These are phyloP conservation scores for Fusarium clavum DNA, from an alignment of 2,329 filamentous ascomycete genomes.

Conservation along the genomic window DNA sequence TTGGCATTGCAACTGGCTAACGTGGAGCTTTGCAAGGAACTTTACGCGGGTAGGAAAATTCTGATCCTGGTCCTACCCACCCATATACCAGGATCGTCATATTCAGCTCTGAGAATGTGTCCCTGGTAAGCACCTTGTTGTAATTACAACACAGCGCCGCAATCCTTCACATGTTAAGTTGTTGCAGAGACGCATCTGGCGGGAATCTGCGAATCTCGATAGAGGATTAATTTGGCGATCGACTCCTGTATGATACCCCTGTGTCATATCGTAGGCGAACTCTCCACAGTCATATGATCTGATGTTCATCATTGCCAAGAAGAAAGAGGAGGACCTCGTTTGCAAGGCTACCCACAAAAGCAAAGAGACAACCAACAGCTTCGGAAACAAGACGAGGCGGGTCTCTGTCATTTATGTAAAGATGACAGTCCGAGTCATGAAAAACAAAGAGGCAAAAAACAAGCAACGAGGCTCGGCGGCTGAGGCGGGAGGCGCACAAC, in stretches of 20 bases:
- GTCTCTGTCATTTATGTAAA: background rate
- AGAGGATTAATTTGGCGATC: background rate
- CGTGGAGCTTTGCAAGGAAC: background rate
- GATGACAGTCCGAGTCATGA: background rate
- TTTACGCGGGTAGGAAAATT: background rate
- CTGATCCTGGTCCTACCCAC: slow-evolving; percentile 9
- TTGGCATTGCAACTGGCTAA: background rate
- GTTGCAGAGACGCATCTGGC: background rate
- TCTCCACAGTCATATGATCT: background rate
- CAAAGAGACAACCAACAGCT: background rate
- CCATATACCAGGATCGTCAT: background rate
- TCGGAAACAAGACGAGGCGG: background rate
- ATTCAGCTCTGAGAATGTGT: background rate
- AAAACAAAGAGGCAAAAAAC: background rate
- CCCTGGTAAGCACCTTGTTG: background rate
- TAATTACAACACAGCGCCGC: background rate
- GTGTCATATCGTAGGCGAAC: background rate
- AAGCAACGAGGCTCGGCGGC: background rate
- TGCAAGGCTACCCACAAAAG: background rate
- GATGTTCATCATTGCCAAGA: slow-evolving; percentile 1
- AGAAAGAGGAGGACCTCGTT: background rate
- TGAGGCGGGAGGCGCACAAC: background rate
- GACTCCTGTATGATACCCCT: background rate
- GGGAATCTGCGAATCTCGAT: background rate
- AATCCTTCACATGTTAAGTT: background rate